These are phyloP conservation scores for Entrophospora sp. DNA, from an alignment of 192 early-diverging fungal genomes.

Conservation along the genomic window DNA sequence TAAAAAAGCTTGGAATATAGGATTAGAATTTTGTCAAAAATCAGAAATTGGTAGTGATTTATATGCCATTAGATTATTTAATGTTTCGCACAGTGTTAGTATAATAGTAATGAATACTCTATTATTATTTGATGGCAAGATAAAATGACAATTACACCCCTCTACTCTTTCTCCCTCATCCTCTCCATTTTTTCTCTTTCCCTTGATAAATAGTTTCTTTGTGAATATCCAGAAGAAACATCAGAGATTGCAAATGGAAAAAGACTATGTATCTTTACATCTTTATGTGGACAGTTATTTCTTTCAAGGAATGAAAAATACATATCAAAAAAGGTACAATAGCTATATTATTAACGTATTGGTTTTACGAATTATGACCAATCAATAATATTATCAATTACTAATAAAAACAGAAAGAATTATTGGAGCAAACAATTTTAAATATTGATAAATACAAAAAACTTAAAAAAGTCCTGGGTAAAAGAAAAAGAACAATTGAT, in stretches of 20 bases:
- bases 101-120: background rate
- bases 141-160: too few species aligned
- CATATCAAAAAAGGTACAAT: background rate
- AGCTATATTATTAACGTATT: background rate
- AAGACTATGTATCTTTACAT: slow-evolving; percentile 19
- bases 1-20: slow-evolving; percentile 22
- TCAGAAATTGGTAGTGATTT: background rate
- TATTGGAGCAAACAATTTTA: background rate
- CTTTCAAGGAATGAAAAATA: background rate
- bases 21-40: slow-evolving; percentile 15
- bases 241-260: slow-evolving; percentile 12
- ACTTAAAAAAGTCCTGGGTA: background rate
- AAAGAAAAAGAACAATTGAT: background rate
- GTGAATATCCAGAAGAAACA: slow-evolving; percentile 12
- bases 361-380: too few species aligned
- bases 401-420: background rate
- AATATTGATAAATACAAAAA: slow-evolving; percentile 4
- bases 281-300: slow-evolving; percentile 6
- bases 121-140: too few species aligned
- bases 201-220: slow-evolving; percentile 17
- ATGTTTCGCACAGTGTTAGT: slow-evolving; percentile 10
- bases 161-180: too few species aligned
- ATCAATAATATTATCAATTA: too few species aligned
- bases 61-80: slow-evolving; percentile 14
- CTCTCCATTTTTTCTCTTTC: too few species aligned